Evolutionary conservation across 768 basidiomycete genomes (phyloP).

Genomic region (Tylopilus vinaceipallidus): DNA sequence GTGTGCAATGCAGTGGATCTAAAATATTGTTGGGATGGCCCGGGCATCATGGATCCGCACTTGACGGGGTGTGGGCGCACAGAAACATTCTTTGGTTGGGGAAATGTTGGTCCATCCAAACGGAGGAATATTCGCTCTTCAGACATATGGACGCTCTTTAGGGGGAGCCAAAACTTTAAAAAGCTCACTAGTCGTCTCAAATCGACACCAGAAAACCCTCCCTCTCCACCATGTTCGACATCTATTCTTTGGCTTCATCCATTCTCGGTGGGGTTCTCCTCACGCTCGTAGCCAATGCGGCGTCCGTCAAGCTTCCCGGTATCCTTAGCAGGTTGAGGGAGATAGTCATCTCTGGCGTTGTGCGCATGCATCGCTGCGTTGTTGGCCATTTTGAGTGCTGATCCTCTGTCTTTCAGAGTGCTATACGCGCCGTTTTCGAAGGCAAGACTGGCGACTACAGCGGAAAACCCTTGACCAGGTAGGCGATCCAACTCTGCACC

Average conservation of each 20-base stretch:
- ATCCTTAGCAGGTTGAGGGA: constrained; percentile 4
- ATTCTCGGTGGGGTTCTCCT: constrained; percentile 18
- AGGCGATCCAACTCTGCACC: too few relatives aligned
- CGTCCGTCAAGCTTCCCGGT: constrained; percentile 8
- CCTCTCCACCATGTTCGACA: constrained; percentile 12
- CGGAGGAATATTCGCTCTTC: background rate
- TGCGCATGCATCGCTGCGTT: constrained; percentile 1
- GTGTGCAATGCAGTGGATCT: background rate
- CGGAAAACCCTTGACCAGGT: constrained; percentile 20
- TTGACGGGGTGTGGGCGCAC: background rate
- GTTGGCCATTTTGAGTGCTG: background rate
- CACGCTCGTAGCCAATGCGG: constrained; percentile 11
- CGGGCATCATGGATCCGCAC: background rate
- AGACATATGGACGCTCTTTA: background rate
- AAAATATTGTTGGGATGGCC: background rate
- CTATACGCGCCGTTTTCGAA: background rate
- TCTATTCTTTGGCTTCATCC: constrained; percentile 10
- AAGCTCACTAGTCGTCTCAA: background rate
- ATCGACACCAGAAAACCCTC: background rate
- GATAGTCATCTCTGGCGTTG: constrained; percentile 2
- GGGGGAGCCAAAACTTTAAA: constrained; percentile 2
- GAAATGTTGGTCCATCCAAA: background rate
- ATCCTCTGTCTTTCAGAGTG: constrained; percentile 1
- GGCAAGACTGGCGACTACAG: background rate
- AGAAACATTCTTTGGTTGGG: background rate